These are phyloP conservation scores for Apiospora sp. DNA, from an alignment of 2,329 filamentous ascomycete species.

Conservation along the genomic window DNA sequence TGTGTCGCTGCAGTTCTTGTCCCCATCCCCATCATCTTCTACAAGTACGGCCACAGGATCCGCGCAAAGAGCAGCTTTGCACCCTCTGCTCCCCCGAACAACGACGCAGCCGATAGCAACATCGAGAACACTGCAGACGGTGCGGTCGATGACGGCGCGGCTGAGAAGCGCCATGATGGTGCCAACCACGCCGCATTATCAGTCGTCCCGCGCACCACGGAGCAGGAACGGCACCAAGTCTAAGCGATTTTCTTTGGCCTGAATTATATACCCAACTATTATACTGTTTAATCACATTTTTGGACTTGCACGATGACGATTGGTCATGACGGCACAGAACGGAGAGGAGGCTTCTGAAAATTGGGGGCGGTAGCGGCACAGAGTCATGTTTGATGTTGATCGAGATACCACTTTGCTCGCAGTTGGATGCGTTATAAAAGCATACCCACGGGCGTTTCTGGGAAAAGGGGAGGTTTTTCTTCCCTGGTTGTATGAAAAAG, in stretches of 20 bases:
- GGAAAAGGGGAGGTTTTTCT: not conserved
- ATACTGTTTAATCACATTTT: not conserved
- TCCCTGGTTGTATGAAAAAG: not conserved
- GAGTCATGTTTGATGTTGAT: constrained; percentile 1
- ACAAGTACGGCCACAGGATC: constrained; percentile 65
- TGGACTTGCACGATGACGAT: not conserved
- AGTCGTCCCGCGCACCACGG: constrained; percentile 43
- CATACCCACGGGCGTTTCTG: constrained; percentile 14
- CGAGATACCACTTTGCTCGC: constrained; percentile 8
- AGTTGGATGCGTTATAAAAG: constrained; percentile 1
- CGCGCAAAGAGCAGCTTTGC: constrained; percentile 64
- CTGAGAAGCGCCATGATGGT: constrained; percentile 41
- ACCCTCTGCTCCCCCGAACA: constrained; percentile 49
- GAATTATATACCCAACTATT: not conserved
- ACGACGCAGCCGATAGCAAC: constrained; percentile 28
- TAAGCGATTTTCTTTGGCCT: not conserved
- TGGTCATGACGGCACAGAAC: not conserved
- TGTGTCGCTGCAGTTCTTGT: constrained; percentile 64
- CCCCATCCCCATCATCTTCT: constrained; percentile 70
- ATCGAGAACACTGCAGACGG: constrained; percentile 37
- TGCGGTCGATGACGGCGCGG: constrained; percentile 31
- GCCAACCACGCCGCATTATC: constrained; percentile 45
- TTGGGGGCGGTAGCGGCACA: not conserved
- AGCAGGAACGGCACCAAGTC: constrained; percentile 31
- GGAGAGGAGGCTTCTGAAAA: not conserved